Base-by-base conservation (phyloP, 2,329 filamentous ascomycete genomes). In the Triangularia verruculosa region DNA sequence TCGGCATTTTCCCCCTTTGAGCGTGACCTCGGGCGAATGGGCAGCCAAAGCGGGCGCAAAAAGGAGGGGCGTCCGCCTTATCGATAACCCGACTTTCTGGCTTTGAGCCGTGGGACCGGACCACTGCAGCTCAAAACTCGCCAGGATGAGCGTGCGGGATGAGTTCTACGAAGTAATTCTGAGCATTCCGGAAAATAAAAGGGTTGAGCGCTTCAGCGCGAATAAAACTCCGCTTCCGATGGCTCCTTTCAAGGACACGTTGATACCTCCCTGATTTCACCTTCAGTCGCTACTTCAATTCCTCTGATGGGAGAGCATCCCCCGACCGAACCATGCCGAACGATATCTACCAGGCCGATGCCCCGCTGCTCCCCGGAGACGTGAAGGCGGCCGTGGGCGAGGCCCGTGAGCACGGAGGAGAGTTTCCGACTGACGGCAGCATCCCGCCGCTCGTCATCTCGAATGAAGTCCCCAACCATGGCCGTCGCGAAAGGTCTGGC, bases 401-500 rank as follows among this genome's bases (percentile, higher is more conserved):
- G 56, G 39, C 25, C 28, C 17, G 39, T 32, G 30, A 25, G 56
- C 52, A 54, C 28, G 53, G 43, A 43, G 1, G 11, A 15, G 20
- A 52, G 30, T 17, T 54, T 32, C 59, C 39, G 55, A 27, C 61
- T 15, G 52, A 53, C 32, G 24, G 58, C 20, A 53, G 17, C 24
- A 28, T 52, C 24, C 20, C 39, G 15, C 12, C 51, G 12, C 22
- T 27, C 12, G 51, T 54, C 24, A 22, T 43, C 34, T 51, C 59
- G 53, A 57, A 61, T 57, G 53, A 53, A 43, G 62, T 62, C 20
- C 17, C 22, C 55, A 6, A 9, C 39, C 54, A 57, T 30, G 67
- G 67, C 57, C 55, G 63, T 47, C 66, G 77, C 39, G 76, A 74
- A 17, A 74, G 76, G 65, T 79, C 76, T 17, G 74, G 74, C 64